Conservation (phyloP, 306 rosid species). For the Vigna nakashimae region DNA sequence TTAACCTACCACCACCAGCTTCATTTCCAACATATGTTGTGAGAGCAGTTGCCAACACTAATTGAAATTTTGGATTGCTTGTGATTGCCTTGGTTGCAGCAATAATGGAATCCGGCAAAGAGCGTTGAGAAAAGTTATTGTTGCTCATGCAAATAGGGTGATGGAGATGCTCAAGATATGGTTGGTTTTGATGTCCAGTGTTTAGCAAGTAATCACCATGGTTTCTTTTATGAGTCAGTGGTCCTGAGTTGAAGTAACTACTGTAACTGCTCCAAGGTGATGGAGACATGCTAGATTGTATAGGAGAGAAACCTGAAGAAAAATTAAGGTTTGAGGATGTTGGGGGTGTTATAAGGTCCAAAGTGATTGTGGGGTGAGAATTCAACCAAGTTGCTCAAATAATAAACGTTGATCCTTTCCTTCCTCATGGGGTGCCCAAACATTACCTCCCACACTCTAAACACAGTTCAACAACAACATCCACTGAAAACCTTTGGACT, state of each 20-base stretch:
- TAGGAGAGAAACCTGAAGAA: conserved; percentile 47
- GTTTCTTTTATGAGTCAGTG: conserved; percentile 33
- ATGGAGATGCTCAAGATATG: conserved; percentile 44
- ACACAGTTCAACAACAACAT: too few species aligned
- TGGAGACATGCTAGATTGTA: conserved; percentile 41
- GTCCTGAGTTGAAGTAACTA: conserved; percentile 41
- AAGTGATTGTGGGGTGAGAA: conserved; percentile 71
- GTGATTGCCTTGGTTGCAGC: conserved; percentile 49
- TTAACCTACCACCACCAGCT: conserved; percentile 21
- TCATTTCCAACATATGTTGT: conserved; percentile 35
- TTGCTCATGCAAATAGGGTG: conserved; percentile 42
- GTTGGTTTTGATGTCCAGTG: conserved; percentile 37
- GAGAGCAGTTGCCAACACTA: conserved; percentile 46
- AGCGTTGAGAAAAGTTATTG: conserved; percentile 24
- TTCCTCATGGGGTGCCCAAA: too few species aligned
- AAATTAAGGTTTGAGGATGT: conserved; percentile 49
- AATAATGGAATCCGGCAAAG: conserved; percentile 31
- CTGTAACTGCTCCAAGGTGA: conserved; percentile 26
- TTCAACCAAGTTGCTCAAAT: not conserved
- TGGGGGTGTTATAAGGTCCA: conserved; percentile 55
- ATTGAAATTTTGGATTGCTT: conserved; percentile 45
- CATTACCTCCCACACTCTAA: too few species aligned
- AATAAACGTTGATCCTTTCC: too few species aligned
- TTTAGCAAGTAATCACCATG: conserved; percentile 29
- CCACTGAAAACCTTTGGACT: too few species aligned